These are phyloP conservation scores for Oryza meridionalis DNA, from an alignment of 176 grass and related monocot genomes.

Conservation along the genomic window DNA sequence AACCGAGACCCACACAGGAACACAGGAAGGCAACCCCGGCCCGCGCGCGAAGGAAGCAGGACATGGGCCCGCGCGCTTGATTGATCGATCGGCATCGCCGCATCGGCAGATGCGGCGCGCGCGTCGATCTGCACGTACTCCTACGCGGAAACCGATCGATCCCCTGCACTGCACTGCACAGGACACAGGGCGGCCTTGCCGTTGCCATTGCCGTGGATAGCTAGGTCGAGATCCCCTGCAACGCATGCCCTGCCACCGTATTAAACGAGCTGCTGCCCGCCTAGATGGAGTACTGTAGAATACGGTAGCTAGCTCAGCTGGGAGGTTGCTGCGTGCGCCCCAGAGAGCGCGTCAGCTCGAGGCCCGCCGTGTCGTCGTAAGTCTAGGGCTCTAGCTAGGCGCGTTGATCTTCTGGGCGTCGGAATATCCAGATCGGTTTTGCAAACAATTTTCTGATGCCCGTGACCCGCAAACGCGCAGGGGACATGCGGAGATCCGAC, in stretches of 20 bases:
- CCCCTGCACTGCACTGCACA: background rate
- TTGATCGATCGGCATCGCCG: no score
- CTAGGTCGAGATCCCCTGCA: background rate
- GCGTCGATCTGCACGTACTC: no score
- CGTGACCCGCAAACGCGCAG: background rate
- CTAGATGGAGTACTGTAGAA: background rate
- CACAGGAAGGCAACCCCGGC: conserved; percentile 24
- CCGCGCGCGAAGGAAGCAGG: conserved; percentile 18
- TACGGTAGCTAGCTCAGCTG: background rate
- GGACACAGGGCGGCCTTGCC: no score
- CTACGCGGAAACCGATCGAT: background rate
- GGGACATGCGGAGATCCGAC: background rate
- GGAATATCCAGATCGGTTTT: background rate
- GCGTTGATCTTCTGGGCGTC: background rate
- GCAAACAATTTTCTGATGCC: background rate
- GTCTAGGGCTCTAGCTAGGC: no score
- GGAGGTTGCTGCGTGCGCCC: background rate
- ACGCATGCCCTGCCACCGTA: background rate
- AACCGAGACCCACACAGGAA: conserved; percentile 24
- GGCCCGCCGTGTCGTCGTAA: background rate
- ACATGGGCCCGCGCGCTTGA: no score
- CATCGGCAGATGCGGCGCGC: no score
- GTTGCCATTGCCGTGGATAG: background rate
- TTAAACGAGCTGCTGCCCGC: background rate
- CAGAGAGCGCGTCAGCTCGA: background rate